Evolutionary conservation across 768 basidiomycete species (phyloP).

Genomic region (Phlebiopsis flavidoalba): DNA sequence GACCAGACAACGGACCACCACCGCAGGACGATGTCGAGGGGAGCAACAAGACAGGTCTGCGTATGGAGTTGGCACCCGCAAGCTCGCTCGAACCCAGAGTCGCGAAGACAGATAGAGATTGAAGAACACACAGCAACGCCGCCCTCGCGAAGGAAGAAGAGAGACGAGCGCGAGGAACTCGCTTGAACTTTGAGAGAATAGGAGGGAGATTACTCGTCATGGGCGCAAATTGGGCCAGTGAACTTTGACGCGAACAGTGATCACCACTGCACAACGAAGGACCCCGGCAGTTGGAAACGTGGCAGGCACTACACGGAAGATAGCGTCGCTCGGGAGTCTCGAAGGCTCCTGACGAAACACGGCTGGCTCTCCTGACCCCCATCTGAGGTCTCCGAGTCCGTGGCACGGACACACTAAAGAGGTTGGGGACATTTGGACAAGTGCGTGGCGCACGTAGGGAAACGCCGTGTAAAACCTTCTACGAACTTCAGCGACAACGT

Average conservation of each 20-base stretch:
- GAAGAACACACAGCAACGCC: conserved; percentile 18
- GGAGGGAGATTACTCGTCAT: not conserved
- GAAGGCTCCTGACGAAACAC: conserved; percentile 2
- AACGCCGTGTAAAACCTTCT: too few relatives aligned
- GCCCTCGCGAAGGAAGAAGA: conserved; percentile 20
- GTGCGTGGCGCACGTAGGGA: conserved; percentile 9
- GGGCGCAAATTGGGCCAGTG: not conserved
- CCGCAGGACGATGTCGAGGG: not conserved
- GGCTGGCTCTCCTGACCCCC: conserved; percentile 12
- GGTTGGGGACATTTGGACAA: too few relatives aligned
- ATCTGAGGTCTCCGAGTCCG: not conserved
- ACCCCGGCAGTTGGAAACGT: conserved; percentile 8
- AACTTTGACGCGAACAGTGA: conserved; percentile 14
- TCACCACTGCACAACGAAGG: conserved; percentile 10
- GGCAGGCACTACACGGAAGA: conserved; percentile 1
- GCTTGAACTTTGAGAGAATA: not conserved
- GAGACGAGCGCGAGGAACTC: conserved; percentile 14
- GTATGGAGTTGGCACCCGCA: conserved; percentile 14
- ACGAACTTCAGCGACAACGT: conserved; percentile 18
- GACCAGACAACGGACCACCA: conserved; percentile 26
- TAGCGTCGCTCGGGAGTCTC: conserved; percentile 3
- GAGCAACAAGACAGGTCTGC: conserved; percentile 25
- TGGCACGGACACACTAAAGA: too few relatives aligned
- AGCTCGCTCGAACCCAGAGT: not conserved
- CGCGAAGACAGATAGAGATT: conserved; percentile 1